Evolutionary conservation across 495 filamentous ascomycete species (phyloP), one percentile per base, ranked within the genome.

Genomic region (Aspergillus ellipticus): DNA sequence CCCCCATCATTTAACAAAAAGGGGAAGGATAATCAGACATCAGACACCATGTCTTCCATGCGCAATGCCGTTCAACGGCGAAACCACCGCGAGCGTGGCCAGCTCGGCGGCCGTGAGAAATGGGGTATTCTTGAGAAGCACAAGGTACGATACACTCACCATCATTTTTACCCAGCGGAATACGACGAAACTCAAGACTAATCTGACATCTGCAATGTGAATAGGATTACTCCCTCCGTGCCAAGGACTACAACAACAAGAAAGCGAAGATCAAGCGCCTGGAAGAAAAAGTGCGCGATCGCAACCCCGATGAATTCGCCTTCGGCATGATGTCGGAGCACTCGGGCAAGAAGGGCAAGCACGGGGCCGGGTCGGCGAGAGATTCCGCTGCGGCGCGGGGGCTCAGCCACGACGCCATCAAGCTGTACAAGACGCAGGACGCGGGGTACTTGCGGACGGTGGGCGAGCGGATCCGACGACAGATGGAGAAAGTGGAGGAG

Each of bases 221-320:
- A 58, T 54, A 90, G 85, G 94, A 98, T 77, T 98, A 97, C 79
- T 86, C 87, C 42, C 86, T 92, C 58, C 91, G 94, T 53, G 89
- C 94, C 3, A 82, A 83, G 68, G 92, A 97, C 78, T 90, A 88
- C 82, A 91, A 90, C 66, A 73, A 72, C 61, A 97, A 98, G 68
- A 88, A 95, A 67, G 75, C 76, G n/a, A 84, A 86, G 26, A 78
- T 97, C 42, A 86, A 88, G 66, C 79, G 82, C 2, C 84, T 98
- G 16, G 80, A 85, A 59, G 79, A 86, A 56, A 96, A 96, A 73
- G 93, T 87, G 20, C 79, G 82, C 53, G 85, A 94, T 41, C 86
- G 90, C 58, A 97, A 98, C 70, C 90, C 92, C 39, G 94, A 98
- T 83, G 92, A 96, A 72, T 98, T 97, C 77, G 85, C 89, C 73